Conservation (phyloP, 2,329 filamentous ascomycete genomes). For the Penicillium sp. region DNA sequence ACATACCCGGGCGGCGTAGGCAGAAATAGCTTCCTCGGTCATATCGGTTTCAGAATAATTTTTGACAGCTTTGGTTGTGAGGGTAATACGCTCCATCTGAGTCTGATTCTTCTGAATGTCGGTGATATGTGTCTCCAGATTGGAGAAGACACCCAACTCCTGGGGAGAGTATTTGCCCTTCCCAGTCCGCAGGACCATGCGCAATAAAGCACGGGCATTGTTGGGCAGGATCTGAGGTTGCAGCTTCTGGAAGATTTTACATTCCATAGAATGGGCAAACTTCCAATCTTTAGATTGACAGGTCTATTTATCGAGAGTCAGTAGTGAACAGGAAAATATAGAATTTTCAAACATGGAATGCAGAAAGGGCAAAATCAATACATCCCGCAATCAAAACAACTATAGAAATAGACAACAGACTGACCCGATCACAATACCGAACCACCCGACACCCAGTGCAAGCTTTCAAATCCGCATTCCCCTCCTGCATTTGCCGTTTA, state of each 20-base stretch:
- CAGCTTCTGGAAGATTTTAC: constrained; percentile 51
- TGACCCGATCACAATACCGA: constrained; percentile 61
- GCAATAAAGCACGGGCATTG: constrained; percentile 56
- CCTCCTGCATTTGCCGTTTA: constrained; percentile 29
- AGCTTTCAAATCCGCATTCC: constrained; percentile 44
- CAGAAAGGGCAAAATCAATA: not conserved
- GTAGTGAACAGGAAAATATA: not conserved
- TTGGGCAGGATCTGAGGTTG: constrained; percentile 53
- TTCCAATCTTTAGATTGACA: constrained; percentile 64
- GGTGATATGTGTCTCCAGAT: constrained; percentile 51
- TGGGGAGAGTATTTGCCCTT: constrained; percentile 38
- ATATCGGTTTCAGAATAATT: constrained; percentile 53
- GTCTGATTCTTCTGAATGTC: constrained; percentile 46
- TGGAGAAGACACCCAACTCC: constrained; percentile 46
- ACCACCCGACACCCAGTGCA: constrained; percentile 61
- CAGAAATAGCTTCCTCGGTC: constrained; percentile 42
- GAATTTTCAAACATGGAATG: not conserved
- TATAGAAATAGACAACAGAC: constrained; percentile 13
- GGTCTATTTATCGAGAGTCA: constrained; percentile 37
- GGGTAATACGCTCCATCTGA: constrained; percentile 50
- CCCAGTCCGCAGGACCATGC: constrained; percentile 49
- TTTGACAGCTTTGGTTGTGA: constrained; percentile 56
- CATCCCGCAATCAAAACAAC: not conserved
- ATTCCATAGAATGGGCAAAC: constrained; percentile 60
- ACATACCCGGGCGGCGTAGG: constrained; percentile 50